Conservation (phyloP, 1,284 basidiomycete genomes). For the Golubevia sp. region DNA sequence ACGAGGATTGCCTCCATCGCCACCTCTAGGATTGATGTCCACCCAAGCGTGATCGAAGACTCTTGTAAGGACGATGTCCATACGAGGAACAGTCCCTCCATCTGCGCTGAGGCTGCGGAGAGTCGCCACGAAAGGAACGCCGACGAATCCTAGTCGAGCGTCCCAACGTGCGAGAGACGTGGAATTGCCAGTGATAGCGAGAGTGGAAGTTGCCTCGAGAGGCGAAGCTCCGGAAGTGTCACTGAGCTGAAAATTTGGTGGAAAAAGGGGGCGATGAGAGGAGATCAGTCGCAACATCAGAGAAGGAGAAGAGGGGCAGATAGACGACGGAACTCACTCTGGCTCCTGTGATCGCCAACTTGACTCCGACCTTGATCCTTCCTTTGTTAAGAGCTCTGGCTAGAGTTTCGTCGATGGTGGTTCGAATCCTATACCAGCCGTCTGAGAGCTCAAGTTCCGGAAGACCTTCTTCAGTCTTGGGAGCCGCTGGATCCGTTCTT, state of each 20-base stretch:
- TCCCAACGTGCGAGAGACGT: slow-evolving; percentile 86
- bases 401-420: slow-evolving; percentile 75
- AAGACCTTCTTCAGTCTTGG: neutral
- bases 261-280: neutral
- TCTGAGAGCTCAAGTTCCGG: slow-evolving; percentile 79
- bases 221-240: slow-evolving; percentile 78
- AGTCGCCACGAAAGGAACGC: slow-evolving; percentile 72
- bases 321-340: slow-evolving; percentile 66
- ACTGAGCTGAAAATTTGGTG: slow-evolving; percentile 67
- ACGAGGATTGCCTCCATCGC: slow-evolving; percentile 71
- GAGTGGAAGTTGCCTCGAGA: slow-evolving; percentile 75
- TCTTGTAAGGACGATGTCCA: slow-evolving; percentile 78
- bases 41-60: slow-evolving; percentile 64
- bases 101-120: slow-evolving; percentile 79
- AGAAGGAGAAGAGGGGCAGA: neutral
- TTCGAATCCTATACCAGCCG: slow-evolving; percentile 89
- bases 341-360: slow-evolving; percentile 79
- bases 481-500: neutral
- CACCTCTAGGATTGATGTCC: slow-evolving; percentile 34
- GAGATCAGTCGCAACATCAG: neutral
- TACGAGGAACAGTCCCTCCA: slow-evolving; percentile 76
- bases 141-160: slow-evolving; percentile 77
- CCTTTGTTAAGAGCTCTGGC: slow-evolving; percentile 72
- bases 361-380: slow-evolving; percentile 75
- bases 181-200: slow-evolving; percentile 81